Evolutionary conservation across 2,329 filamentous ascomycete genomes (phyloP), one percentile per base, ranked within the genome.

Genomic region (Aspergillus alliaceus): DNA sequence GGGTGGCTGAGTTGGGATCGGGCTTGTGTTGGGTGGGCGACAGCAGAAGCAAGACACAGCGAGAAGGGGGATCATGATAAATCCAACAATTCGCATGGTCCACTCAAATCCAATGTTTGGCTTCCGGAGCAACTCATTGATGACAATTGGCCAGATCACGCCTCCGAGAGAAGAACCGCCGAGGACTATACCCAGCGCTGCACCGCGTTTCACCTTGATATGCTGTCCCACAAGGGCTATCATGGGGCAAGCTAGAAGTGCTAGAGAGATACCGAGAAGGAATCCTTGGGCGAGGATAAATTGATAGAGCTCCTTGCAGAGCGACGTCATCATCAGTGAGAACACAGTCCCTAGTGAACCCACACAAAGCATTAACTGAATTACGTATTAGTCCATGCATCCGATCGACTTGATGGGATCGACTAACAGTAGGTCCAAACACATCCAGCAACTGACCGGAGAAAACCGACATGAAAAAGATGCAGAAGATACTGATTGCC

Each of bases 51-150:
- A 73, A 2, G 72, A 59, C 27, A 77, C 57, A 0, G 46, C 51
- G 5, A 78, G 61, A 3, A 75, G 61, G 4, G 75, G 74, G 2
- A 77, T 58, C 73, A 78, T 77, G 18, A 72, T 72, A 34, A 79
- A 79, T 1, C 71, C 77, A 3, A 75, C 66, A 9, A 69, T 73
- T 4, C 75, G 68, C 64, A 71, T 76, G 24, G 64, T 78, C 77
- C 69, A 78, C 37, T 58, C 66, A 58, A 69, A 75, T 0, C 69
- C 63, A 2, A 74, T 46, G 1, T 42, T 58, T 8, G 59, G 58
- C 1, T 63, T 66, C 7, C 69, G 61, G 5, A 75, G 51, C 2
- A 74, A 48, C 20, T 68, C 59, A 12, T 71, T 60, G 15, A 75
- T 67, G 8, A 66, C 61, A 29, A 75, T 69, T 0, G 73, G 73